Base-by-base conservation (phyloP, 257 asterid species). In the Solanum okadae region DNA sequence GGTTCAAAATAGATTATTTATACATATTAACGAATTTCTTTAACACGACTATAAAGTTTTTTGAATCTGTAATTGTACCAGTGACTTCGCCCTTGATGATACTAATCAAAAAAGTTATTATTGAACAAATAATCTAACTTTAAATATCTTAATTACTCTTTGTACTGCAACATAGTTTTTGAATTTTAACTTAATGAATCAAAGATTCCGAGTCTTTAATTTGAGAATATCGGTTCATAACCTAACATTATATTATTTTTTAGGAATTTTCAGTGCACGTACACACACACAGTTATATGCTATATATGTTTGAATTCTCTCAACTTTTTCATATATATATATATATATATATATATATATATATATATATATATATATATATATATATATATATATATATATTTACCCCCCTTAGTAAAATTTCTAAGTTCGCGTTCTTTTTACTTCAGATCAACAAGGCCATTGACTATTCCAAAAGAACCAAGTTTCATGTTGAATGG, bases 391-490 rank as follows among this genome's bases (percentile, higher is more conserved):
- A 40, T 40, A 40, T 38, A 8, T 9, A 52, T 52, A 2, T 56
- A 56, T 6, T 18, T 6, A 56, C 11, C 1, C 10, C 11, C 5
- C 2, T 59, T 7, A 0, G 11, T 59, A 3, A 59, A 59, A 72
- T 3, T 18, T 0, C 1, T 8, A 14, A 33, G 25, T 72, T 3
- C 3, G 0, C 4, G 0, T 3, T 25, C 27, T 59, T 35, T 46
- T 27, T 25, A 85, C 71, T 18, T 67, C 87, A 95, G 98, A 91
- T 95, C 98, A 33, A 94, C 91, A 8, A 93, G 98, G 90, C 96
- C 98, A 63, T 88, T 94, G 91, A 95, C 98, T 61, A 87, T 95
- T 82, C 98, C 98, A 49, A 91, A 93, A 29, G 96, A 95, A 87
- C 98, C 98, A 88, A 90, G 92, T 61, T 90, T 94, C 79, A 88